Evolutionary conservation across 2,329 filamentous ascomycete species (phyloP).

Genomic region (Verticillium isaacii): DNA sequence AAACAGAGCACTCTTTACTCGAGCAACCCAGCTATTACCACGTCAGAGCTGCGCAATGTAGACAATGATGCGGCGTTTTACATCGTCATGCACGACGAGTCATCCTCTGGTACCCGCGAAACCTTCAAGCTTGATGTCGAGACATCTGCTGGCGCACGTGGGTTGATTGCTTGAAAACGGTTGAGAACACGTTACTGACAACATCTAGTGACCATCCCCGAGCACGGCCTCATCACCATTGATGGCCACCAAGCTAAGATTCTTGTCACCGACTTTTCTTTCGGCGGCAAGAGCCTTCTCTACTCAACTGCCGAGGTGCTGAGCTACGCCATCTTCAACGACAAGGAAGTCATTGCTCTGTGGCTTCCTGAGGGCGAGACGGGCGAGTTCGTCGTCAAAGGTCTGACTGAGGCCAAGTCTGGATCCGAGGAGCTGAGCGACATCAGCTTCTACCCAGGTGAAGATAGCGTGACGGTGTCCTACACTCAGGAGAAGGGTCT

Average conservation of each 20-base stretch:
- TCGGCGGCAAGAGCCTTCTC: conserved; percentile 44
- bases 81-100: conserved; percentile 49
- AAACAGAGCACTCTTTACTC: conserved; percentile 43
- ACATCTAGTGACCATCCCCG: conserved; percentile 42
- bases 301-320: conserved; percentile 54
- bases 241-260: conserved; percentile 60
- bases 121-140: conserved; percentile 50
- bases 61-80: conserved; percentile 55
- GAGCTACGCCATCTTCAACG: conserved; percentile 43
- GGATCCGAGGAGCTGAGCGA: conserved; percentile 32
- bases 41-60: conserved; percentile 54
- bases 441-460: conserved; percentile 33
- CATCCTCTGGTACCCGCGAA: conserved; percentile 44
- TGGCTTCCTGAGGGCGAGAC: conserved; percentile 51
- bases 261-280: conserved; percentile 52
- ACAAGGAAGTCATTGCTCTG: conserved; percentile 41
- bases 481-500: conserved; percentile 45
- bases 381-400: conserved; percentile 48
- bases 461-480: conserved; percentile 33
- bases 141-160: conserved; percentile 45
- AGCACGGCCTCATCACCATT: conserved; percentile 42
- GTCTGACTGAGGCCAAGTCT: conserved; percentile 26
- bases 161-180: conserved; percentile 1
- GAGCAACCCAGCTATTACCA: conserved; percentile 44
- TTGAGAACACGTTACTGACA: not conserved